Evolutionary conservation across 148 eudicot genomes (phyloP), one percentile per base, ranked within the genome.

Genomic region (Talinum fruticosum): DNA sequence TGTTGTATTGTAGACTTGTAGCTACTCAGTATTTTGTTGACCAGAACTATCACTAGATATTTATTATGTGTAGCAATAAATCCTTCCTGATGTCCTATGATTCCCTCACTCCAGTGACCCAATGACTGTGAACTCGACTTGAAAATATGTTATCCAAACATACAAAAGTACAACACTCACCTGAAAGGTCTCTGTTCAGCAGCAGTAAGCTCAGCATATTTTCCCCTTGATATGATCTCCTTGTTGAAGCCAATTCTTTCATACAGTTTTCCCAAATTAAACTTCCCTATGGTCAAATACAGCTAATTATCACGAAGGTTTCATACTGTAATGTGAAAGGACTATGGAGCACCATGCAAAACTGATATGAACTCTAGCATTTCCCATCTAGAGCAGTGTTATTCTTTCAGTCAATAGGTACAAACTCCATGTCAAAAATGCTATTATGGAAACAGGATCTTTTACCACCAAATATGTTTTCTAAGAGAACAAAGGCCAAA

Each of bases 101-200:
- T 14, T 41, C 47, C 13, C n/a, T n/a, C n/a, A n/a, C n/a, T n/a
- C n/a, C n/a, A n/a, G n/a, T n/a, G 14, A 41, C 41, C 57, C 28
- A n/a, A 28, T 16, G 18, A 18, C 26, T 35, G 26, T 14, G 47
- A 30, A 32, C 24, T 24, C 18, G 41, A 64, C 61, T 49, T 57
- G 13, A 78, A 7, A 37, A 24, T 70, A 75, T 53, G 65, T 8
- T n/a, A 16, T 10, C 15, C 21, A 41, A 82, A 36, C 51, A 33
- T 30, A 1, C 45, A 53, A n/a, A 68, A 68, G 30, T 53, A 74
- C 49, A 72, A 10, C 62, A 54, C 76, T 87, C 75, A 93, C 99
- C 97, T 93, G 81, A 96, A 89, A 81, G 99, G 84, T 54, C 99
- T 84, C 69, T 96, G 93, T 37, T 96, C 97, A 74, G 99, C 99